Evolutionary conservation across 371 early-diverging fungal genomes (phyloP), one percentile per base, ranked within the genome.

Genomic region (Actinomortierella wolfii): DNA sequence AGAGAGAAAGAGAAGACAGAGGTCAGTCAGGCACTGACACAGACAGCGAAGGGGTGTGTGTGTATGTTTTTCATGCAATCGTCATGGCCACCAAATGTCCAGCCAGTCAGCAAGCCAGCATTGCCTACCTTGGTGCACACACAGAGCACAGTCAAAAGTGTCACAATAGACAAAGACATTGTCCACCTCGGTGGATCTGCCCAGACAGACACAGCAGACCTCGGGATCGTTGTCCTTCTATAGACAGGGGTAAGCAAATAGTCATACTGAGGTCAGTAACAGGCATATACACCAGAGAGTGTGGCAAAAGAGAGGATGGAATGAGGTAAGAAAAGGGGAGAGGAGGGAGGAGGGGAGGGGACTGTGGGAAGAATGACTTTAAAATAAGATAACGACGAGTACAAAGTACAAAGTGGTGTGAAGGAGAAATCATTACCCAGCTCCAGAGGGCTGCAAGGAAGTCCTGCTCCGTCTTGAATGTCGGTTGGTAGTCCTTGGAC

Each of bases 91-190:
- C n/a, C n/a, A n/a, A n/a, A n/a, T n/a, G n/a, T n/a, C n/a, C n/a
- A n/a, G n/a, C n/a, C n/a, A n/a, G n/a, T n/a, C n/a, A n/a, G n/a
- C n/a, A n/a, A n/a, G n/a, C n/a, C n/a, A n/a, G n/a, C 18, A 20
- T 20, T 43, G 3, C 43, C 18, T 59, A 69, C 70, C 64, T 45
- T 77, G 77, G 61, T 83, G 83, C 3, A 79, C 75, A 51, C 78
- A 77, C 1, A 83, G 64, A 45, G 81, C 83, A 59, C 83, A 83
- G 46, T 78, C 76, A 14, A 78, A 68, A 3, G 76, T 79, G 55
- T 83, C 83, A 49, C 83, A 83, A 57, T 81, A 80, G 7, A 80
- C 79, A 55, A 83, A 68, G 15, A 76, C 76, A 46, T 79, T 78
- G n/a, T 62, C 64, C 18, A 67, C 76, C 20, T 76, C 75, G 1